Evolutionary conservation across 164 flowering plant species (phyloP), one percentile per base, ranked within the genome.

Genomic region (Vitis rotundifolia): DNA sequence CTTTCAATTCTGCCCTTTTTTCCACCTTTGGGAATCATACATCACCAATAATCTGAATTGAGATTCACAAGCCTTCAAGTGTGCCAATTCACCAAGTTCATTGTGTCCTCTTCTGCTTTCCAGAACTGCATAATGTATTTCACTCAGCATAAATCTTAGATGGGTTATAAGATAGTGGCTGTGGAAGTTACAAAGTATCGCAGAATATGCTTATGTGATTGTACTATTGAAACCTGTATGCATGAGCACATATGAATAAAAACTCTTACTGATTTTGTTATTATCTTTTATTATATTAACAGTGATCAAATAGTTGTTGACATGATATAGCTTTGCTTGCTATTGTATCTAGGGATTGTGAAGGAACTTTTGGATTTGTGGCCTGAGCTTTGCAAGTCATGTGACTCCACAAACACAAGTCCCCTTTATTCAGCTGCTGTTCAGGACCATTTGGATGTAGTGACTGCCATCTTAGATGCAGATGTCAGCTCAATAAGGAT

Each of bases 341-440:
- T 62, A 31, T 66, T 74, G 18, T 76, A 19, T 80, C 31, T 71
- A 95, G 99, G 83, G 22, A 86, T 91, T 67, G 93, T 89, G 61
- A 86, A 83, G 78, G 86, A 88, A 70, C 85, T 93, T 61, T 70
- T 91, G 79, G 69, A 66, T 68, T 69, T 28, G 60, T 95, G 96
- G 97, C 99, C 99, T n/a, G 92, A 79, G 80, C 90, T 95, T 68
- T 93, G 94, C 61, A 71, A 67, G 58, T 52, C 70, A 50, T 90
- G 97, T 72, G 90, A 95, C 79, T 72, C 86, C 7, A 59, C 97
- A 62, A 93, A 90, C 72, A 95, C 99, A 6, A 89, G 93, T 77
- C 92, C 99, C 18, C 90, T 95, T 9, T 95, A 95, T 75, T 75
- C 91, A 68, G 98, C 99, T 76, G 97, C 99, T 44, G 83, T 76